A percentile compares a stretch with the other conserved stretches of the same genome.
These are phyloP conservation scores for Penicillium brevicompactum DNA, from an alignment of 2,329 filamentous ascomycete genomes.

Conservation along the genomic window DNA sequence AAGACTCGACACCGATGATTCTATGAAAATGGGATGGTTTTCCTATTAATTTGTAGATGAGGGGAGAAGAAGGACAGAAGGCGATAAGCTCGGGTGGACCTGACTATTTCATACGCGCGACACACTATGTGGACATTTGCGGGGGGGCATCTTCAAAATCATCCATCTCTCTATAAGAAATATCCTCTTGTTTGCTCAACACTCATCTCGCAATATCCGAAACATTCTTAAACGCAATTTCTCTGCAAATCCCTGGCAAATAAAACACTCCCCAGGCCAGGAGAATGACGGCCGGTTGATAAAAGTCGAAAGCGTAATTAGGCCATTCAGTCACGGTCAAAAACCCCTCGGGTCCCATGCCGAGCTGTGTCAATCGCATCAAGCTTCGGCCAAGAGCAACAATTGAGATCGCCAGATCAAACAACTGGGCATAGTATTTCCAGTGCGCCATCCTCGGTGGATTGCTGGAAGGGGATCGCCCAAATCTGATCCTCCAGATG, in stretches of 20 bases:
- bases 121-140: not conserved
- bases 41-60: no score
- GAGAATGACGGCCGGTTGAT: slow-evolving; percentile 12
- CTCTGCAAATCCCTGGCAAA: slow-evolving; percentile 3
- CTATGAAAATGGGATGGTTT: no score
- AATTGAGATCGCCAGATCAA: slow-evolving; percentile 9
- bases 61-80: not conserved
- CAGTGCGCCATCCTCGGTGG: not conserved
- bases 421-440: slow-evolving; percentile 11
- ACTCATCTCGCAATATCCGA: not conserved
- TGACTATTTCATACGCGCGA: not conserved
- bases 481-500: slow-evolving; percentile 6
- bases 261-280: slow-evolving; percentile 14
- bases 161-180: no score
- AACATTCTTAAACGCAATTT: not conserved
- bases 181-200: no score
- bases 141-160: not conserved
- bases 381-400: slow-evolving; percentile 15
- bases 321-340: slow-evolving; percentile 13
- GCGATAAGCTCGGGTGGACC: not conserved
- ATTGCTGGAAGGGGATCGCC: not conserved
- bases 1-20: no score
- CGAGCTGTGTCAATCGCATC: slow-evolving; percentile 13
- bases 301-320: slow-evolving; percentile 14
- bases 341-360: slow-evolving; percentile 5